Base-by-base conservation (phyloP, 2,329 filamentous ascomycete species). In the Xylaria sp. region DNA sequence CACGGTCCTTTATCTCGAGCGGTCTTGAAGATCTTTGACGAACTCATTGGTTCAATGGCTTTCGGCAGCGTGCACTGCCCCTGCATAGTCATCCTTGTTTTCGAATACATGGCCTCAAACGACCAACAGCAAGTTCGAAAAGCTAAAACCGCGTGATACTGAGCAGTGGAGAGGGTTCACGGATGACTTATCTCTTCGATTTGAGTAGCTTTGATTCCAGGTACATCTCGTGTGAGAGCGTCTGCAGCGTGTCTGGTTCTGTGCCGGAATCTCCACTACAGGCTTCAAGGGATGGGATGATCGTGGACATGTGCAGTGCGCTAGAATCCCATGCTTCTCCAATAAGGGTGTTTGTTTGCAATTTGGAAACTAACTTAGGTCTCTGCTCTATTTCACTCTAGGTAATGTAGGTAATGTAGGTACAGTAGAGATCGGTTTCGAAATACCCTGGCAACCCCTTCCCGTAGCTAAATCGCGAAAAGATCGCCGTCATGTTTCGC, bases 41-140 rank as follows among this genome's bases (percentile, higher is more conserved):
- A 37, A 25, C 31, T 37, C 25, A 52, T 46, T 28, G 15, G 21
- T 42, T 42, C 19, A 23, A 51, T 25, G 9, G n/a, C 17, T 9
- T 40, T 9, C 17, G 25, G 14, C 14, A 15, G 28, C 33, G 9
- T 38, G 50, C 57, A 47, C 38, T 2, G 35, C 25, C 45, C 37
- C 42, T 60, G 57, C 38, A 52, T 15, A 43, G 31, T 11, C 12
- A 51, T 51, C 50, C 45, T 23, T 19, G 54, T 45, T 28, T 40
- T 33, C 21, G 25, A n/a, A 56, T 28, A 49, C n/a, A 19, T 46
- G n/a, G 37, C 25, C 45, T 33, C 4, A 23, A 21, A 54, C 33
- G n/a, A 19, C n/a, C 38, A 43, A 38, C 12, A 57, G 21, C 38
- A 43, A 15, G 31, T 28, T 31, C 17, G 38, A 23, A 38, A 17